Percentiles rank a stretch among this genome's conserved stretches.
These are phyloP conservation scores for Deuterostichococcus epilithicus DNA, from an alignment of 139 green algal genomes.

Conservation along the genomic window DNA sequence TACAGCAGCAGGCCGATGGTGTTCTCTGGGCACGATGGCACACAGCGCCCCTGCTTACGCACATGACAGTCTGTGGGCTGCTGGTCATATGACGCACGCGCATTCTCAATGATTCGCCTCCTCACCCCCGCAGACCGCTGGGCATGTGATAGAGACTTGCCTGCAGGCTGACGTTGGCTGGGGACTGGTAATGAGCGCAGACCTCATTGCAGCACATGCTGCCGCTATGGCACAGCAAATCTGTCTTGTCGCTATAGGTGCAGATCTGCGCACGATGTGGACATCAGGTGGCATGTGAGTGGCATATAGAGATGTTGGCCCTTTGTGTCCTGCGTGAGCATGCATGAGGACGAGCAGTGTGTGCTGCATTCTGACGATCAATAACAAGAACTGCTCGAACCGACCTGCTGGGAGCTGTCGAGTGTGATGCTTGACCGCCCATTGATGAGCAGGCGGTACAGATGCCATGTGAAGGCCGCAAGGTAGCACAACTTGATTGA, in stretches of 20 bases:
- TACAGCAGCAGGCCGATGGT: constrained; percentile 37
- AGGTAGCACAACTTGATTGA: constrained; percentile 35
- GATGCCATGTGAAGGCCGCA: constrained; percentile 21
- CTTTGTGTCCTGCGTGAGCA: too few relatives aligned
- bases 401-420: not conserved
- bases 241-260: not conserved
- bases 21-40: constrained; percentile 32
- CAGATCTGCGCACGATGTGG: not conserved
- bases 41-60: constrained; percentile 22
- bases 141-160: too few relatives aligned
- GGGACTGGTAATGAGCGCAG: not conserved
- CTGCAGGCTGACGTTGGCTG: not conserved
- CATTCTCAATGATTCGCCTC: too few relatives aligned
- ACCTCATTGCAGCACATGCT: constrained; percentile 14
- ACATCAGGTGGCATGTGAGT: too few relatives aligned
- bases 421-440: not conserved
- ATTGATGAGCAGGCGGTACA: constrained; percentile 11
- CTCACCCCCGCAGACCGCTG: too few relatives aligned
- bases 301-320: too few relatives aligned
- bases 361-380: too few relatives aligned
- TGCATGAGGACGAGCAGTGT: too few relatives aligned
- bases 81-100: not conserved
- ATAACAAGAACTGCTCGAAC: too few relatives aligned
- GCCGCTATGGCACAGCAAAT: constrained; percentile 16
- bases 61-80: not conserved